phyloP scores from a whole-genome alignment of 163 green algal species.

The Volvox carteri region DNA sequence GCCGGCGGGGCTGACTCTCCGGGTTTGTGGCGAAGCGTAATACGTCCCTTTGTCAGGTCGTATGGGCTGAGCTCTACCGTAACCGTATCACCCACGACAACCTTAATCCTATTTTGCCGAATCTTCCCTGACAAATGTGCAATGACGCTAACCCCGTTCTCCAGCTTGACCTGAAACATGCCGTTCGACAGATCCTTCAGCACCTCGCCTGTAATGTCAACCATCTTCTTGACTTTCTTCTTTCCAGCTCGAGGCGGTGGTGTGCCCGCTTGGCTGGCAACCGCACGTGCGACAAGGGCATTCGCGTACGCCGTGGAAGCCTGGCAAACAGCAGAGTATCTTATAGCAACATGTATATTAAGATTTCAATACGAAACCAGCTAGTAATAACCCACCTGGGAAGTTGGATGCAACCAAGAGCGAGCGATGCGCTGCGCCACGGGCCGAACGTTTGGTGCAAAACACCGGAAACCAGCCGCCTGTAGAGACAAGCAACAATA shows the following conservation, averaged over 20 bases:
- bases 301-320: neutral
- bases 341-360: neutral
- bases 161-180: slow-evolving; percentile 75
- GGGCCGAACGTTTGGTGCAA: slow-evolving; percentile 34
- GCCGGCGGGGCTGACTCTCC: neutral
- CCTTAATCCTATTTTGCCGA: slow-evolving; percentile 71
- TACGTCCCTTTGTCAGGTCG: slow-evolving; percentile 71
- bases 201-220: slow-evolving; percentile 68
- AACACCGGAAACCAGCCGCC: neutral
- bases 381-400: neutral
- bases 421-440: slow-evolving; percentile 6
- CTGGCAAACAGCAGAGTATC: neutral
- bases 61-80: slow-evolving; percentile 73
- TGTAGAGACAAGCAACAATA: neutral
- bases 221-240: slow-evolving; percentile 72
- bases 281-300: neutral
- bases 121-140: slow-evolving; percentile 74
- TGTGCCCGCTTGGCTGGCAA: slow-evolving; percentile 28
- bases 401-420: slow-evolving; percentile 41
- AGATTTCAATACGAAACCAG: neutral
- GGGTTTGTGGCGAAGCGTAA: slow-evolving; percentile 54
- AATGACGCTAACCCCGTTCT: slow-evolving; percentile 72
- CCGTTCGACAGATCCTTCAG: slow-evolving; percentile 69
- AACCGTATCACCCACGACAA: slow-evolving; percentile 70
- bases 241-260: slow-evolving; percentile 47